These are phyloP conservation scores for Sordariomycetes sp. DNA, from an alignment of 2,329 filamentous ascomycete species.

Conservation along the genomic window DNA sequence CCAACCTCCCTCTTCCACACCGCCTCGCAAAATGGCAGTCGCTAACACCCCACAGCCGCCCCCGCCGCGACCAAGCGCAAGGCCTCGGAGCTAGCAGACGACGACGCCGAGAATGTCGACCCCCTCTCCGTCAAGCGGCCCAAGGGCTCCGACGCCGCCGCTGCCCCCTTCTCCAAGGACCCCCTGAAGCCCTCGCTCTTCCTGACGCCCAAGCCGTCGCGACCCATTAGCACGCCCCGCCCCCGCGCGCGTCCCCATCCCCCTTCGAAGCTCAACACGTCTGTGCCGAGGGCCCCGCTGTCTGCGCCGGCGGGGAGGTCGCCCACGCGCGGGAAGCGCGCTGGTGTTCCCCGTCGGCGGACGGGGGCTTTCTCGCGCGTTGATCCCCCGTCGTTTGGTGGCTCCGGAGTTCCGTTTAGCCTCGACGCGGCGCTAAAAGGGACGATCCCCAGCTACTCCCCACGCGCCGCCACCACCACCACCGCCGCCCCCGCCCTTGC, in stretches of 20 bases:
- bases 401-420: conserved; percentile 54
- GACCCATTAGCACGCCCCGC: conserved; percentile 15
- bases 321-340: conserved; percentile 56
- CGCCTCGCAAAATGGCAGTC: too few relatives aligned
- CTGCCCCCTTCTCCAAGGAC: conserved; percentile 22
- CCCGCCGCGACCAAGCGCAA: conserved; percentile 40
- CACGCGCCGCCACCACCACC: conserved; percentile 20
- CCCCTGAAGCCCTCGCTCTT: conserved; percentile 29
- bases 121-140: conserved; percentile 46
- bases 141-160: conserved; percentile 31
- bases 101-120: conserved; percentile 49
- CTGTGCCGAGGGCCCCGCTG: conserved; percentile 34
- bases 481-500: conserved; percentile 13
- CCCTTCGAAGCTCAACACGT: conserved; percentile 27
- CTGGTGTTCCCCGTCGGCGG: conserved; percentile 45
- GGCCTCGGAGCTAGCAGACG: conserved; percentile 30
- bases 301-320: conserved; percentile 70
- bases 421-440: conserved; percentile 74
- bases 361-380: conserved; percentile 52
- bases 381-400: conserved; percentile 52
- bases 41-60: conserved; percentile 12
- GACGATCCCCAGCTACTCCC: conserved; percentile 51
- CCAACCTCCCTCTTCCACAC: neutral
- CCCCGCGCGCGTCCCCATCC: conserved; percentile 19
- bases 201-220: conserved; percentile 25